A percentile compares a stretch with the other conserved stretches of the same genome.
Evolutionary conservation across 495 filamentous ascomycete genomes (phyloP).

Genomic region (Neurospora pannonica): DNA sequence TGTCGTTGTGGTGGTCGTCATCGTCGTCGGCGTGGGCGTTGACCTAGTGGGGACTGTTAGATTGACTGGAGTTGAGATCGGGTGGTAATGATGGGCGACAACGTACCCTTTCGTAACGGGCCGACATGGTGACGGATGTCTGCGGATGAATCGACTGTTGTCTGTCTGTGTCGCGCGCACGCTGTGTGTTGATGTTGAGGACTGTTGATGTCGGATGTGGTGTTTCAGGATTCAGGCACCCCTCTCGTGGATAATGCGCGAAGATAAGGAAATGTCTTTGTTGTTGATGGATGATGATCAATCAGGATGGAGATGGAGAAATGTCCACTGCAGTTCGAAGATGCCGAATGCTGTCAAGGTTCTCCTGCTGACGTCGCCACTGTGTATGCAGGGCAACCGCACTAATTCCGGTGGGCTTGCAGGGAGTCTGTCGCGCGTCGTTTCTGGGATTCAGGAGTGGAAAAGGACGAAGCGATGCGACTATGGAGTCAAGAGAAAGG

Average conservation of each 20-base stretch:
- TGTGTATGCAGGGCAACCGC: not conserved
- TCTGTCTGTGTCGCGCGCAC: not conserved
- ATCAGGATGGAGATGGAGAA: not conserved
- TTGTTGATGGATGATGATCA: constrained; percentile 3
- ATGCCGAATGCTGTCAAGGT: not conserved
- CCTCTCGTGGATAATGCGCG: not conserved
- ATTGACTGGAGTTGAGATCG: too few species aligned
- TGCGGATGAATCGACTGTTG: not conserved
- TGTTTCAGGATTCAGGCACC: not conserved
- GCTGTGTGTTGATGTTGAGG: not conserved
- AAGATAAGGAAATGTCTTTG: constrained; percentile 6
- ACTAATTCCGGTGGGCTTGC: not conserved
- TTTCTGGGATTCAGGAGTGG: not conserved
- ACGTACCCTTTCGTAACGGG: constrained; percentile 80
- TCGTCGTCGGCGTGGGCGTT: constrained; percentile 40
- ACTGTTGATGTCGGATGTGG: not conserved
- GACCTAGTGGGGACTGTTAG: constrained; percentile 21
- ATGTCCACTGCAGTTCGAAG: not conserved
- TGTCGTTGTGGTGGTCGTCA: constrained; percentile 10
- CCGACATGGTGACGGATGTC: constrained; percentile 51
- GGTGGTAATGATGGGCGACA: not conserved
- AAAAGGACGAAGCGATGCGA: not conserved
- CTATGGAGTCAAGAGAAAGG: not conserved
- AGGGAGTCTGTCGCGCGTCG: not conserved
- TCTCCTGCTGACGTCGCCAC: not conserved